A percentile compares a stretch with the other conserved stretches of the same genome.
Evolutionary conservation across 371 early-diverging fungal genomes (phyloP).

Genomic region (Rhizomucor miehei): DNA sequence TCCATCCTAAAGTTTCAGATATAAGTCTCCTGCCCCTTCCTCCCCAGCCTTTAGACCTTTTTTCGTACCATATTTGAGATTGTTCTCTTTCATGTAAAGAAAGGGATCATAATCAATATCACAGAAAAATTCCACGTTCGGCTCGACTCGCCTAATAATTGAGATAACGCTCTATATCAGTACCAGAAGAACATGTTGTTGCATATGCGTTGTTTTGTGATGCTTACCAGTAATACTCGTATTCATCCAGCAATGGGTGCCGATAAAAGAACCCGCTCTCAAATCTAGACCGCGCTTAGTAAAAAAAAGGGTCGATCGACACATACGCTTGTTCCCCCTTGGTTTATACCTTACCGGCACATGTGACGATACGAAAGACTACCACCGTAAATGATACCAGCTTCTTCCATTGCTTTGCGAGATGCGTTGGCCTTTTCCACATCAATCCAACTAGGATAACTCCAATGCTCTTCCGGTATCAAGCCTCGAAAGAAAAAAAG

Average conservation of each 20-base stretch:
- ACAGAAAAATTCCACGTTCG: constrained; percentile 82
- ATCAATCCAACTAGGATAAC: constrained; percentile 81
- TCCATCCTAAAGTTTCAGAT: constrained; percentile 38
- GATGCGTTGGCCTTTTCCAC: constrained; percentile 54
- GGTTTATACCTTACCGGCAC: constrained; percentile 73
- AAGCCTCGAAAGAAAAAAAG: too few relatives aligned
- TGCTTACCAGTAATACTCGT: constrained; percentile 91
- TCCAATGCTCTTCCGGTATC: constrained; percentile 69
- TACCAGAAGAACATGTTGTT: background rate
- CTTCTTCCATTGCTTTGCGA: constrained; percentile 57
- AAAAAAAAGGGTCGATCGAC: too few relatives aligned
- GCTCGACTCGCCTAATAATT: constrained; percentile 71
- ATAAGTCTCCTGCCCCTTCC: too few relatives aligned
- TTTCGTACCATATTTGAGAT: constrained; percentile 82
- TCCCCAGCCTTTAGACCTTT: too few relatives aligned
- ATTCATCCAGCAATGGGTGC: constrained; percentile 73
- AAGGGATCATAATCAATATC: constrained; percentile 92
- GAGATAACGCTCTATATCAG: too few relatives aligned
- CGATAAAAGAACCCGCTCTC: constrained; percentile 87
- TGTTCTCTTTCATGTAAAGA: constrained; percentile 75
- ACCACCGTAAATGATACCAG: constrained; percentile 80
- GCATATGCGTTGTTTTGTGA: background rate
- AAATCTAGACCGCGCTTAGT: constrained; percentile 41
- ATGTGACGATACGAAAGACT: constrained; percentile 90
- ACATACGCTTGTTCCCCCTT: too few relatives aligned